Percentiles rank a stretch among this genome's conserved stretches.
Conservation (phyloP, 2,329 filamentous ascomycete species). For the Alternaria rosae region DNA sequence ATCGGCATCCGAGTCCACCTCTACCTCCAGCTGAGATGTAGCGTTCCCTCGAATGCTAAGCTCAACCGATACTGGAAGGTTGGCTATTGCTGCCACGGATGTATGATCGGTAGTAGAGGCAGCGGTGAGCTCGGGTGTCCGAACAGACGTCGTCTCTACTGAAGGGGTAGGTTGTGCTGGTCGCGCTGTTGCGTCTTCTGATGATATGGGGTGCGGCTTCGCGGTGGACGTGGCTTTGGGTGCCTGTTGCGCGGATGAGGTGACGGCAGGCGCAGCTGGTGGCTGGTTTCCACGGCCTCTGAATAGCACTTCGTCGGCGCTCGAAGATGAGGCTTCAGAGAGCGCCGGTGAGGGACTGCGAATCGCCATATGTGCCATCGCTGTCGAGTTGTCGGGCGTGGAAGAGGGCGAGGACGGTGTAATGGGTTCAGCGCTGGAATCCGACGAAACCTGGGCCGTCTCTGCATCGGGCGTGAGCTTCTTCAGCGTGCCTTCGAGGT, state of each 20-base stretch:
- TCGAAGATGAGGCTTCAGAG: slow-evolving; percentile 34
- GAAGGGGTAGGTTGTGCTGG: neutral
- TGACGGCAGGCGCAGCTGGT: slow-evolving; percentile 6
- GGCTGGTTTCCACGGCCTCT: slow-evolving; percentile 34
- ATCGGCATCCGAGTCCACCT: slow-evolving; percentile 33
- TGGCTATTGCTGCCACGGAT: neutral
- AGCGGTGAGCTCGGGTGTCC: slow-evolving; percentile 1
- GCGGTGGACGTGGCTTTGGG: neutral
- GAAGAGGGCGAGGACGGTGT: slow-evolving; percentile 25
- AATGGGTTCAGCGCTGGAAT: slow-evolving; percentile 19
- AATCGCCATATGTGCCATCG: slow-evolving; percentile 43
- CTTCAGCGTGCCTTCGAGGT: slow-evolving; percentile 45
- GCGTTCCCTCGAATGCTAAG: slow-evolving; percentile 18
- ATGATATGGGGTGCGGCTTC: neutral
- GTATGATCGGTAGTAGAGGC: slow-evolving; percentile 7
- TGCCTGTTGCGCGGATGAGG: neutral
- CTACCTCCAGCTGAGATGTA: neutral
- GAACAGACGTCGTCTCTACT: neutral
- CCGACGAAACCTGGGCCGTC: slow-evolving; percentile 7
- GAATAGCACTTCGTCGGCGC: slow-evolving; percentile 68
- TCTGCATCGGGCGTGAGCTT: slow-evolving; percentile 32
- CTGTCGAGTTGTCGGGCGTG: slow-evolving; percentile 27
- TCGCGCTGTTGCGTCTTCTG: neutral
- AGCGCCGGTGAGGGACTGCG: slow-evolving; percentile 48
- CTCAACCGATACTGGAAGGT: slow-evolving; percentile 6